Evolutionary conservation across 768 basidiomycete species (phyloP), one percentile per base, ranked within the genome.

Genomic region (Peribolospora baueri): DNA sequence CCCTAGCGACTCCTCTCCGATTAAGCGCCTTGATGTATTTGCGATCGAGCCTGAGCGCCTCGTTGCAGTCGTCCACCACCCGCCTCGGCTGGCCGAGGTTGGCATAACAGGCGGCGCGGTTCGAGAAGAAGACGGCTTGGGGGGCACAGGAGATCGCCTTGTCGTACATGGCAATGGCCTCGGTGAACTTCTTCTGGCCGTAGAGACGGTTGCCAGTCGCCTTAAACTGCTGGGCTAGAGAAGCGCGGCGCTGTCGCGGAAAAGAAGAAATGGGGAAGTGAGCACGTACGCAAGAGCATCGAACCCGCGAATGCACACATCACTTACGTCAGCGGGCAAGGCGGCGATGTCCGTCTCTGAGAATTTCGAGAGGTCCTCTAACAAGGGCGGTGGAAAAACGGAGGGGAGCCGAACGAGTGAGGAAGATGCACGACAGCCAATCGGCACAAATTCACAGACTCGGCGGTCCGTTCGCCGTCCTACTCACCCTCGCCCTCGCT

Each of bases 71-170:
- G 50, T 73, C 71, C 13, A 97, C 75, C 56, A 85, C 88, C 36
- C 75, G 74, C 7, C 87, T 83, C 67, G 80, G 73, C 62, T 86
- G 74, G 53, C 74, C 69, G 73, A 90, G 78, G 73, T 91, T 88
- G 67, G 91, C 77, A 68, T 90, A 93, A 86, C 91, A 95, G 58
- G 93, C 93, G 46, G 91, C 93, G 52, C 93, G 80, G 68, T 98
- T 98, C 68, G 84, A 85, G 75, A 79, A 95, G 70, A 81, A 98
- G 41, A 95, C 85, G 39, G 93, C 80, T 65, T 65, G 64, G 51
- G 65, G 57, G 7, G 64, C 61, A 54, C 70, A 68, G 54, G 70
- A 69, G 62, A 74, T 71, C n/a, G 72, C 72, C 61, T 71, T 69
- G 14, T 70, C 68, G 65, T 74, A 74, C 60, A 66, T 65, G 14